These are phyloP conservation scores for Epichloe uncinata DNA, from an alignment of 2,329 filamentous ascomycete genomes.

Conservation along the genomic window DNA sequence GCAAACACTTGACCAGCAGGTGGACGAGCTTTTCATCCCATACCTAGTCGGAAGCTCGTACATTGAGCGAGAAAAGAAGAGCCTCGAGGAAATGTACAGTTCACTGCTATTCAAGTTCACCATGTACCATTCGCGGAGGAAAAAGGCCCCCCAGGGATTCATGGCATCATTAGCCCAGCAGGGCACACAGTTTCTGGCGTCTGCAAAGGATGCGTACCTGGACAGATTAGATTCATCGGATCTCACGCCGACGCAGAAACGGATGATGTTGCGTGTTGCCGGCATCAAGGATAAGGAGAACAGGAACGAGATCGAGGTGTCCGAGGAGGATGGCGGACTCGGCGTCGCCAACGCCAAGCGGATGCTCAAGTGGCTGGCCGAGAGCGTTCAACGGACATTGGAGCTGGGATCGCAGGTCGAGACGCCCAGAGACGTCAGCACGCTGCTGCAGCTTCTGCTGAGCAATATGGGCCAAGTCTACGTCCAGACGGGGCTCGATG, in stretches of 20 bases:
- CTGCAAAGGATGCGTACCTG: constrained; percentile 83
- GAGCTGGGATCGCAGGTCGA: constrained; percentile 82
- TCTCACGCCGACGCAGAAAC: constrained; percentile 74
- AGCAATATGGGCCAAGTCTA: constrained; percentile 79
- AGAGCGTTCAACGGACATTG: constrained; percentile 80
- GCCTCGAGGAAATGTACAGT: constrained; percentile 70
- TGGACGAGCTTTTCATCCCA: constrained; percentile 66
- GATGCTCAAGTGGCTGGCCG: constrained; percentile 95
- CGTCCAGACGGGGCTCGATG: constrained; percentile 53
- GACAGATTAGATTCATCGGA: constrained; percentile 82
- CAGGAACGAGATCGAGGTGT: constrained; percentile 79
- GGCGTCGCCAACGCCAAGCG: constrained; percentile 83
- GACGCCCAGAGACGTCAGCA: constrained; percentile 85
- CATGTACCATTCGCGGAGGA: constrained; percentile 78
- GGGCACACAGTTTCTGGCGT: constrained; percentile 75
- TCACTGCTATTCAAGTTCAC: constrained; percentile 93
- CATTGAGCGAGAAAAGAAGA: constrained; percentile 55
- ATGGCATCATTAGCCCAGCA: constrained; percentile 86
- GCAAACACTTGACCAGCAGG: constrained; percentile 56
- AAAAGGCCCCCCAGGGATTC: constrained; percentile 82
- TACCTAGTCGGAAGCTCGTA: constrained; percentile 57
- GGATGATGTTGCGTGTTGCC: constrained; percentile 80
- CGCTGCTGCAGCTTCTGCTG: constrained; percentile 70
- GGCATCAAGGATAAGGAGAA: constrained; percentile 65
- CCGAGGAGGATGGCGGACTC: constrained; percentile 75